Evolutionary conservation across 352 stramenopile genomes (phyloP).

Genomic region (Globisporangium paddicum): DNA sequence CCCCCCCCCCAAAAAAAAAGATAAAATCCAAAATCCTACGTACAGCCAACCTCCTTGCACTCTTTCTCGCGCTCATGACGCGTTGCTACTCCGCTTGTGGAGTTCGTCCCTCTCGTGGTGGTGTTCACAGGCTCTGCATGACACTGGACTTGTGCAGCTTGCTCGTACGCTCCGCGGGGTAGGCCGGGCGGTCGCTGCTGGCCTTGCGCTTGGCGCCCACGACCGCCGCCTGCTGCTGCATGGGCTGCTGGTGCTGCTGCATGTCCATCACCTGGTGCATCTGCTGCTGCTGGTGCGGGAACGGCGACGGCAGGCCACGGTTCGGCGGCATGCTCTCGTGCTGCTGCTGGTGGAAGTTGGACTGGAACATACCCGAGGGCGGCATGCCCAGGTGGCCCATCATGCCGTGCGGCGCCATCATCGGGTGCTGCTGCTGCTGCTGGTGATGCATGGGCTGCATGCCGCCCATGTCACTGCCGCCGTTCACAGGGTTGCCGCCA

Average conservation of each 20-base stretch:
- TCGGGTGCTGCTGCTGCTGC: slow-evolving; percentile 20
- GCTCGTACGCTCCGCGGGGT: slow-evolving; percentile 10
- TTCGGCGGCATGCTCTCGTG: slow-evolving; percentile 10
- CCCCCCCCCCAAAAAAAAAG: not conserved
- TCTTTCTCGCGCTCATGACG: not conserved
- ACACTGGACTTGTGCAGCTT: slow-evolving; percentile 24
- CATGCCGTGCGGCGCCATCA: slow-evolving; percentile 21
- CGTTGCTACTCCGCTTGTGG: slow-evolving; percentile 6
- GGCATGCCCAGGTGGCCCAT: slow-evolving; percentile 19
- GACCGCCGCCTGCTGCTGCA: slow-evolving; percentile 24
- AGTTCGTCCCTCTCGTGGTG: not conserved
- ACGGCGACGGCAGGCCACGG: slow-evolving; percentile 40
- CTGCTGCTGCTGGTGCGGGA: slow-evolving; percentile 34
- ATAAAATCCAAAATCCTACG: slow-evolving; percentile 1
- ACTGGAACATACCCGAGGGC: slow-evolving; percentile 17
- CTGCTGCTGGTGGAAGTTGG: slow-evolving; percentile 12
- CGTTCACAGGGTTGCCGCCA: not conserved
- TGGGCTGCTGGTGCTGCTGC: slow-evolving; percentile 29
- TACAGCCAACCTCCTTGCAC: not conserved
- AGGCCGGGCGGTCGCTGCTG: slow-evolving; percentile 15
- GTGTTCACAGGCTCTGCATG: slow-evolving; percentile 3
- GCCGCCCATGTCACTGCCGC: not conserved
- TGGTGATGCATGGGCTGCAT: slow-evolving; percentile 24
- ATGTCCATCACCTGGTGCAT: slow-evolving; percentile 31
- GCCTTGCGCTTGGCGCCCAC: slow-evolving; percentile 49